A percentile compares a stretch with the other conserved stretches of the same genome.
Evolutionary conservation across 176 grass and related monocot genomes (phyloP).

Genomic region (Phoenix dactylifera): DNA sequence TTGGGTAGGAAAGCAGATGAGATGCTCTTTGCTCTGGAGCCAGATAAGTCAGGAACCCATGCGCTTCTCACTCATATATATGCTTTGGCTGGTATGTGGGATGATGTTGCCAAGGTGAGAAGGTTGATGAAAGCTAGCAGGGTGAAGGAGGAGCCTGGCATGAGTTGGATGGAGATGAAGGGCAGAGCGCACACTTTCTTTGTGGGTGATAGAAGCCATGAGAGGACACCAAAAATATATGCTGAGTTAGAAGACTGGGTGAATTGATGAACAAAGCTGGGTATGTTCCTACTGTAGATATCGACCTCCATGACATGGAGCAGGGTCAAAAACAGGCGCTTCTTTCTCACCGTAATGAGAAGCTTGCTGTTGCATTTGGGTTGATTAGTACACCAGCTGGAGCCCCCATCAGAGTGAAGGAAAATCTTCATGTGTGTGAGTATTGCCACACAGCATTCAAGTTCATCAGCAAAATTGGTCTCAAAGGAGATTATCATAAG

Average conservation of each 20-base stretch:
- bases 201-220: slow-evolving; percentile 65
- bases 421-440: slow-evolving; percentile 3
- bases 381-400: slow-evolving; percentile 58
- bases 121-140: slow-evolving; percentile 62
- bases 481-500: slow-evolving; percentile 69
- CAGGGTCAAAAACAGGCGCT: slow-evolving; percentile 62
- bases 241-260: slow-evolving; percentile 64
- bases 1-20: slow-evolving; percentile 54
- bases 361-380: slow-evolving; percentile 43
- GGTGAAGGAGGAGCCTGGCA: slow-evolving; percentile 66
- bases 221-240: slow-evolving; percentile 60
- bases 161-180: slow-evolving; percentile 94
- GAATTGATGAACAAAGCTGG: slow-evolving; percentile 68
- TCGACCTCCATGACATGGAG: slow-evolving; percentile 61
- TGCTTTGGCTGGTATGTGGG: slow-evolving; percentile 70
- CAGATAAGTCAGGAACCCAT: slow-evolving; percentile 77
- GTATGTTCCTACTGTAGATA: slow-evolving; percentile 53
- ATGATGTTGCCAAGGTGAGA: slow-evolving; percentile 46
- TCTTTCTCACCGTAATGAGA: slow-evolving; percentile 79
- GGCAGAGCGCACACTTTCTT: slow-evolving; percentile 75
- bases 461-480: slow-evolving; percentile 63
- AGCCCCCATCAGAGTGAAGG: slow-evolving; percentile 64
- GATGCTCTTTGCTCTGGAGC: slow-evolving; percentile 67
- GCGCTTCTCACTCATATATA: slow-evolving; percentile 67
- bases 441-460: slow-evolving; percentile 49